Evolutionary conservation across 2,329 filamentous ascomycete species (phyloP), one percentile per base, ranked within the genome.

Genomic region (Verticillium dahliae): DNA sequence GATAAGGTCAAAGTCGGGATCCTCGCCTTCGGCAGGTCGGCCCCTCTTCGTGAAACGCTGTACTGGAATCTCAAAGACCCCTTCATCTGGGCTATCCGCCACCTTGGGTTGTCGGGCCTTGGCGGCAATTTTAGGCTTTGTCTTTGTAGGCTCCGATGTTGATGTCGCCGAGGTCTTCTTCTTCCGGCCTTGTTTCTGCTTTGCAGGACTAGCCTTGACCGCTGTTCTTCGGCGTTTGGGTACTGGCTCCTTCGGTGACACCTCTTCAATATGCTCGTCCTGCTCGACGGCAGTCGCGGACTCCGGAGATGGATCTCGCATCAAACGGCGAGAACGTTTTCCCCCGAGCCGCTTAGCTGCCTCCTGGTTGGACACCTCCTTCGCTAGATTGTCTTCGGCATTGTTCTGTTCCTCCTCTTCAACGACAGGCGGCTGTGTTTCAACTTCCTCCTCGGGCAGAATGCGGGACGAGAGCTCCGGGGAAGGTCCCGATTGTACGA

Each of bases 1-100:
- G 4, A 84, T 74, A 0, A 81, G 76, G 55, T 85, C 77, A 2
- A 73, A 71, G 22, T 76, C 74, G 9, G 72, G 71, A 3, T 71
- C 72, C 3, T 79, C 78, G 45, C 76, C 75, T 4, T 78, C 76
- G 13, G 73, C 74, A 18, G 69, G 72, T 3, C 72, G 72, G n/a
- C 69, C 72, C 37, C 76, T 76, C 59, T 77, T 76, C n/a, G 81
- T 83, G 67, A 87, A 85, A 13, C 86, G 80, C 68, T 88, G 85
- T 0, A 88, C 82, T 1, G 78, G 82, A n/a, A 89, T 79, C 6
- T 84, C 81, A 54, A 88, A 75, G 2, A 71, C 70, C 5, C 65
- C 66, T 22, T 67, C 61, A 10, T 65, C 62, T 13, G 52, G 7
- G 41, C 61, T 15, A 61, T 59, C 54, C 69, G 70, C 6, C 62